Evolutionary conservation across 2,329 filamentous ascomycete species (phyloP), one percentile per base, ranked within the genome.

Genomic region (Pyrenochaeta sp.): DNA sequence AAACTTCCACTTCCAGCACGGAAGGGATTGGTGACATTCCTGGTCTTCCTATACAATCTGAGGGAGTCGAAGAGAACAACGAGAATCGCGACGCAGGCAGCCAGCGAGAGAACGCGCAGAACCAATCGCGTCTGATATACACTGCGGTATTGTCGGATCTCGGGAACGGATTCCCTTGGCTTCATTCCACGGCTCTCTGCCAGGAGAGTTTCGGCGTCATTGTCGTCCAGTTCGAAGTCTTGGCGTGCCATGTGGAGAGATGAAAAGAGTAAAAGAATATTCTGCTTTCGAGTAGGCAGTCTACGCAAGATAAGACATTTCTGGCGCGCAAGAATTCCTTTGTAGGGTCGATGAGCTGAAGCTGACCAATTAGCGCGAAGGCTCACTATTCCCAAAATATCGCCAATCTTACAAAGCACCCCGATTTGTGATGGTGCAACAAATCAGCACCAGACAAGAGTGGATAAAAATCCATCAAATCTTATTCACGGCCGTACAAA

Each of bases 1-100:
- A 53, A 44, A n/a, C 35, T 49, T 15, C 55, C 55, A 14, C 48
- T 56, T 4, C 53, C 55, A 20, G 49, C 48, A 1, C 27, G 44
- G 11, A 44, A 60, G n/a, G 44, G 31, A n/a, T 46, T 47, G 15
- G 39, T 49, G 13, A 49, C 30, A 21, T 55, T 26, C 15, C 42
- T 49, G 6, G 53, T 60, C 13, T 40, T 49, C 6, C 21, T 36
- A 27, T 50, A 50, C 11, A 24, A 41, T 8, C 30, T 28, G 7
- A 57, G 35, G 8, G 44, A 34, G 7, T 55, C 44, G 3, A 49
- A 17, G 9, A 60, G 37, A 14, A 48, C 44, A 11, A 41, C 42
- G 4, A 34, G 28, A 11, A 60, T 55, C 8, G 42, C 35, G 3
- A 41, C 35, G 13, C 51, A 51, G 7, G 41, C 35, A 7, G 43